These are phyloP conservation scores for Calonectria henricotiae DNA, from an alignment of 2,329 filamentous ascomycete species.

Conservation along the genomic window DNA sequence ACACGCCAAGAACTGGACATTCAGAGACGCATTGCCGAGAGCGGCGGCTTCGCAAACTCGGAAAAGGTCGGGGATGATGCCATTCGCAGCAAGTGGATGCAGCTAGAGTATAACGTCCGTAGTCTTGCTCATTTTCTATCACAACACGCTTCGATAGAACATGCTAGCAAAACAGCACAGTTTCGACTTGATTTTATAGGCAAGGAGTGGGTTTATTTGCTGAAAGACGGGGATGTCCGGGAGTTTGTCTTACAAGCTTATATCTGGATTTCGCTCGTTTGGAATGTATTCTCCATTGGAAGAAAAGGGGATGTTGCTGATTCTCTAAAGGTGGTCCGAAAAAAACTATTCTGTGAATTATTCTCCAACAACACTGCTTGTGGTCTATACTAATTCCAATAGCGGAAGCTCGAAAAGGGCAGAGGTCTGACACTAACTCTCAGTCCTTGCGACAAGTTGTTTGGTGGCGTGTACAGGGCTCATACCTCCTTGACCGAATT, in stretches of 20 bases:
- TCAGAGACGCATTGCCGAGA: background rate
- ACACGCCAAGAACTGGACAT: conserved; percentile 23
- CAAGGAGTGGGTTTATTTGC: background rate
- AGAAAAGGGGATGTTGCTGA: rapidly evolving
- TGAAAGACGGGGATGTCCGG: background rate
- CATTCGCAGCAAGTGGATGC: conserved; percentile 39
- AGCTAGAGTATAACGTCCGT: conserved; percentile 43
- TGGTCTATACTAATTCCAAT: background rate
- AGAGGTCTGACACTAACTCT: rapidly evolving
- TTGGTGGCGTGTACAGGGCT: conserved; percentile 37
- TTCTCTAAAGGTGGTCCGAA: rapidly evolving
- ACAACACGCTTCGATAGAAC: rapidly evolving
- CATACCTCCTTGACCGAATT: background rate
- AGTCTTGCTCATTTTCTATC: conserved; percentile 27
- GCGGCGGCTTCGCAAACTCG: conserved; percentile 8
- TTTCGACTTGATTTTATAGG: background rate
- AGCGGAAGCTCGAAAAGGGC: background rate
- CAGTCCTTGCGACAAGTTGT: background rate
- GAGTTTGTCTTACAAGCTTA: conserved; percentile 12
- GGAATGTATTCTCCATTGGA: background rate
- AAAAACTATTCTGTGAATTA: conserved; percentile 11
- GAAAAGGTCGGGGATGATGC: conserved; percentile 40
- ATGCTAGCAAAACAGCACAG: background rate
- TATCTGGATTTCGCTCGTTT: conserved; percentile 14
- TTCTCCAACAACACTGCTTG: background rate